Conservation (phyloP, 306 rosid species). For the Herpetospermum pedunculosum region DNA sequence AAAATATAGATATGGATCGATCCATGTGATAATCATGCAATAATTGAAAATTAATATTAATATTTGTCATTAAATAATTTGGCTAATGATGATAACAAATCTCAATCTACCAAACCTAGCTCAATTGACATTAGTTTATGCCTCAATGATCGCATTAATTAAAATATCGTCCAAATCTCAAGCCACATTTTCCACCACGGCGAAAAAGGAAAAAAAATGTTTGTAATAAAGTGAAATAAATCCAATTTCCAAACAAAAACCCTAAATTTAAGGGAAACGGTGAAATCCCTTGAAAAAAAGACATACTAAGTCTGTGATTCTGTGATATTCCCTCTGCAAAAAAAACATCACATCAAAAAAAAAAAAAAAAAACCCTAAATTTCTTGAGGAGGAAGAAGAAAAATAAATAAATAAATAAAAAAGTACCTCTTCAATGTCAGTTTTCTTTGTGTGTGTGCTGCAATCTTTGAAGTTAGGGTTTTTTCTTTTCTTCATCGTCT, state of each 20-base stretch:
- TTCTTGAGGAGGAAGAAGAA: background rate
- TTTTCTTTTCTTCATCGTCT: background rate
- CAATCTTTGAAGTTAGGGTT: constrained; percentile 4
- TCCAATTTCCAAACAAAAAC: background rate
- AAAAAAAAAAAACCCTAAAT: background rate
- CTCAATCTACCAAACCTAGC: no score
- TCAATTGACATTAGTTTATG: no score
- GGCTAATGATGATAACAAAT: background rate
- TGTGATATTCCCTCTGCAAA: constrained; percentile 4
- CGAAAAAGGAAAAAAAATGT: background rate
- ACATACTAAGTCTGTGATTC: background rate
- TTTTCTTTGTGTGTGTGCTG: background rate
- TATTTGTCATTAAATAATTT: background rate
- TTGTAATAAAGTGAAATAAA: background rate
- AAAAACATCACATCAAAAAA: background rate
- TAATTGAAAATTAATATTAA: background rate
- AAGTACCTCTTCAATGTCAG: background rate
- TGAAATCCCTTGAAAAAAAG: background rate
- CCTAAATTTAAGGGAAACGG: background rate
- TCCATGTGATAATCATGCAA: background rate
- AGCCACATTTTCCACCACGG: background rate
- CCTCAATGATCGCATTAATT: no score
- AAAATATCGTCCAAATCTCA: no score
- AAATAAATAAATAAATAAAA: background rate
- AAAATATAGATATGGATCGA: background rate